Base-by-base conservation (phyloP, 768 basidiomycete genomes). In the Ephemerocybe angulata region DNA sequence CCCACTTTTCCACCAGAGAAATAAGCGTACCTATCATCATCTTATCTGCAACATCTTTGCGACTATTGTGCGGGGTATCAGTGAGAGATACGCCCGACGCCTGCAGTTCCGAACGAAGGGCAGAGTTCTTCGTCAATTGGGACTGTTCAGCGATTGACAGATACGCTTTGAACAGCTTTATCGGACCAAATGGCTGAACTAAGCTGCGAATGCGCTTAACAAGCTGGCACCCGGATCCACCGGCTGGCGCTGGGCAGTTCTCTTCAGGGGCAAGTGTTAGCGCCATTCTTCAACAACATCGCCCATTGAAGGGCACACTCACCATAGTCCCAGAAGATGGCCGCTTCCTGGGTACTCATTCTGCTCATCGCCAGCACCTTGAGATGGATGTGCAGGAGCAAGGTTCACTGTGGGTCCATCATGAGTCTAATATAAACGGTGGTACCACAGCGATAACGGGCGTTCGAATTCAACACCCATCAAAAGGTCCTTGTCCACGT, bases 121-220 rank as follows among this genome's bases (percentile, higher is more conserved):
- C 40, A 11, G 57, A 19, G n/a, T 49, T 57, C 46, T 41, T 55
- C 19, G 56, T 50, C n/a, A 40, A 27, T 17, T 53, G 53, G 15
- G 54, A 49, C 28, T 65, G 66, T 35, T 68, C 69, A n/a, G 66
- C 57, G 15, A 66, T 63, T 27, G 63, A 65, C 46, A 67, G 58
- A 55, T 72, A 72, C 13, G 70, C 66, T 52, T 67, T 72, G 54
- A 75, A 67, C 25, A 62, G 52, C 38, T 63, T 67, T 25, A 72
- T 62, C 22, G 58, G 65, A 15, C 70, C 72, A 54, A 63, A 68
- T 17, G 54, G 57, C 27, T 62, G 63, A 24, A 67, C 64, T 3
- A 69, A 47, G 8, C 43, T 46, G 11, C 65, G 63, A 28, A 73
- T 67, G 22, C 60, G 64, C 33, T 68, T 62, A 13, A 66, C 68